Percentiles rank a stretch among this genome's conserved stretches.
These are phyloP conservation scores for Phialocephala sp. DNA, from an alignment of 2,329 filamentous ascomycete genomes.

Conservation along the genomic window DNA sequence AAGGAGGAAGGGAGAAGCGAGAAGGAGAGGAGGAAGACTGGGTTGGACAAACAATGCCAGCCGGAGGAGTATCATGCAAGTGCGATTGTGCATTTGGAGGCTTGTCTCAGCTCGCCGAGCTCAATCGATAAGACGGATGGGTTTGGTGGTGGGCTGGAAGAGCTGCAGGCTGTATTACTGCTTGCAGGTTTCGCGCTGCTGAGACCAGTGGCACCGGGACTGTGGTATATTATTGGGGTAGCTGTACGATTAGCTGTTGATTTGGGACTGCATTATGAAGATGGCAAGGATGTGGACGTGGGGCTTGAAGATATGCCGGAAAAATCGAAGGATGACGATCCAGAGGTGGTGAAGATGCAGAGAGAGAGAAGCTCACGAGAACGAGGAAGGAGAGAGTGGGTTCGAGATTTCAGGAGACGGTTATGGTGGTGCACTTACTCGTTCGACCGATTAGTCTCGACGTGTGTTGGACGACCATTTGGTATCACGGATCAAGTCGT, in stretches of 20 bases:
- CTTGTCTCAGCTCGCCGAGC: conserved; percentile 69
- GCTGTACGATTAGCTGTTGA: conserved; percentile 90
- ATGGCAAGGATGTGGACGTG: conserved; percentile 69
- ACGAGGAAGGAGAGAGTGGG: conserved; percentile 76
- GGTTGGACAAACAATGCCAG: conserved; percentile 61
- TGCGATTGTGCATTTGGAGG: conserved; percentile 88
- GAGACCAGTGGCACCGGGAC: conserved; percentile 86
- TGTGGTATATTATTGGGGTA: conserved; percentile 98
- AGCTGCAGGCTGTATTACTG: conserved; percentile 89
- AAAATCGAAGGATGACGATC: conserved; percentile 43
- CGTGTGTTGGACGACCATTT: conserved; percentile 90
- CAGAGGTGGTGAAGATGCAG: conserved; percentile 43
- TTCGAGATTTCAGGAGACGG: conserved; percentile 82
- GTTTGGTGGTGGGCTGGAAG: conserved; percentile 88
- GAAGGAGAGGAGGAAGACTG: conserved; percentile 41
- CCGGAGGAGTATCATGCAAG: conserved; percentile 97
- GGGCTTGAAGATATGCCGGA: conserved; percentile 58
- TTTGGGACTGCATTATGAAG: conserved; percentile 90
- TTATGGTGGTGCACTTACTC: conserved; percentile 99
- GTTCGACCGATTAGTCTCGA: conserved; percentile 91
- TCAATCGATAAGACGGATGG: conserved; percentile 60
- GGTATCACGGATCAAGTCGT: conserved; percentile 96
- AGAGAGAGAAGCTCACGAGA: conserved; percentile 50
- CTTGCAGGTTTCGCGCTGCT: conserved; percentile 91
- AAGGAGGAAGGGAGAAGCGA: conserved; percentile 35